These are phyloP conservation scores for Kwoniella dejecticola DNA, from an alignment of 768 basidiomycete species.

Conservation along the genomic window DNA sequence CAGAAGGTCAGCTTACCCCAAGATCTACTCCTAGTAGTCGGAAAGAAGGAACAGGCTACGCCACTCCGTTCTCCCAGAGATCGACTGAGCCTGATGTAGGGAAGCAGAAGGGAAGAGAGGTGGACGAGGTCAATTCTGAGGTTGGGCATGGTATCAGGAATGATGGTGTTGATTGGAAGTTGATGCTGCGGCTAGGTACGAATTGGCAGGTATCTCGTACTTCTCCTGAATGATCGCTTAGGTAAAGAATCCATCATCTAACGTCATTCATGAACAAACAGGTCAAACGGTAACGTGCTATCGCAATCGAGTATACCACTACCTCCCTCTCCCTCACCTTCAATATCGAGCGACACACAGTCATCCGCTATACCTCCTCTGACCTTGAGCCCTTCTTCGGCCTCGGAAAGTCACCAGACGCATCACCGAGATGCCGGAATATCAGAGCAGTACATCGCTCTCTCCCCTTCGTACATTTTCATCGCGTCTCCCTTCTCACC, in stretches of 20 bases:
- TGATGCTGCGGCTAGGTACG: slow-evolving; percentile 48
- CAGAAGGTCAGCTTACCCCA: background rate
- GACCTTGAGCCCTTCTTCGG: background rate
- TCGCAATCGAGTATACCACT: slow-evolving; percentile 43
- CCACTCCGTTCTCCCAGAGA: slow-evolving; percentile 11
- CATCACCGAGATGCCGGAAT: slow-evolving; percentile 5
- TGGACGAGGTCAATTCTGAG: slow-evolving; percentile 25
- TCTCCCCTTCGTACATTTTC: slow-evolving; percentile 52
- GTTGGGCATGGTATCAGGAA: slow-evolving; percentile 45
- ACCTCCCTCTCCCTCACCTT: slow-evolving; percentile 46
- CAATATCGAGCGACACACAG: slow-evolving; percentile 6
- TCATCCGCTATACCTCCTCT: background rate
- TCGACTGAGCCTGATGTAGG: background rate
- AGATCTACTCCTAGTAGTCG: background rate
- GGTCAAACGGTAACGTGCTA: slow-evolving; percentile 52
- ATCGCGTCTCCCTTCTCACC: slow-evolving; percentile 51
- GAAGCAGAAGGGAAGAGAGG: slow-evolving; percentile 1
- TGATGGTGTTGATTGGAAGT: slow-evolving; percentile 55
- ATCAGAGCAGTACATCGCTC: slow-evolving; percentile 46
- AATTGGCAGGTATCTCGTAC: slow-evolving; percentile 46
- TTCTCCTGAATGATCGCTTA: too few relatives aligned
- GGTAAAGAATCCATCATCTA: too few relatives aligned
- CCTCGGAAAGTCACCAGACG: background rate
- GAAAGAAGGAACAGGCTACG: slow-evolving; percentile 19
- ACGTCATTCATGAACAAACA: slow-evolving; percentile 10